A percentile compares a stretch with the other conserved stretches of the same genome.
Evolutionary conservation across 2,329 filamentous ascomycete species (phyloP).

Genomic region (Ophiostoma triangulosporum): DNA sequence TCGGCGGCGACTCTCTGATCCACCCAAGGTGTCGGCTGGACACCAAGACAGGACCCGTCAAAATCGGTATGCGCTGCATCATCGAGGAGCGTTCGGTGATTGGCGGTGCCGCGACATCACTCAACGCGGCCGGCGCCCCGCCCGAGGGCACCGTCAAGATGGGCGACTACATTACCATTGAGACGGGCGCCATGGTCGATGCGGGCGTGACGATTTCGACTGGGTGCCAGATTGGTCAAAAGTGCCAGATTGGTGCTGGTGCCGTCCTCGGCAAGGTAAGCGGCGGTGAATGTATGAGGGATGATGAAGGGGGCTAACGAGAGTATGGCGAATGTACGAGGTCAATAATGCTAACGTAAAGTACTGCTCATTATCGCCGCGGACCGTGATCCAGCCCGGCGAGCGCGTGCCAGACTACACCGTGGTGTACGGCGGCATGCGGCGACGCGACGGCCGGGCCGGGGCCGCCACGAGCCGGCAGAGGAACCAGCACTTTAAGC

Average conservation of each 20-base stretch:
- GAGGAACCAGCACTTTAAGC: slow-evolving; percentile 51
- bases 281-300: neutral
- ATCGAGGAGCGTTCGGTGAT: slow-evolving; percentile 57
- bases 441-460: slow-evolving; percentile 41
- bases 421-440: slow-evolving; percentile 51
- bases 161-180: slow-evolving; percentile 47
- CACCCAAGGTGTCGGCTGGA: slow-evolving; percentile 75
- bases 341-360: slow-evolving; percentile 17
- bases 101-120: slow-evolving; percentile 25
- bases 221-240: slow-evolving; percentile 46
- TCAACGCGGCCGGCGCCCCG: slow-evolving; percentile 10
- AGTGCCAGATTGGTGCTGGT: slow-evolving; percentile 44
- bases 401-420: slow-evolving; percentile 51
- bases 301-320: neutral
- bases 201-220: slow-evolving; percentile 48
- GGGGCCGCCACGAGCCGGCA: slow-evolving; percentile 50
- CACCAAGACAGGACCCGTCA: slow-evolving; percentile 64
- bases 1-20: slow-evolving; percentile 67
- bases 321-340: too few relatives aligned
- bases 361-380: slow-evolving; percentile 58
- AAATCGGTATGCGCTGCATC: slow-evolving; percentile 68
- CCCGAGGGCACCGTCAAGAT: slow-evolving; percentile 38
- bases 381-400: slow-evolving; percentile 43
- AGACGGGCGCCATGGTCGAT: slow-evolving; percentile 47
- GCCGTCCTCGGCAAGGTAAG: slow-evolving; percentile 49